Evolutionary conservation across 768 basidiomycete species (phyloP).

Genomic region (Mycena rebaudengoi): DNA sequence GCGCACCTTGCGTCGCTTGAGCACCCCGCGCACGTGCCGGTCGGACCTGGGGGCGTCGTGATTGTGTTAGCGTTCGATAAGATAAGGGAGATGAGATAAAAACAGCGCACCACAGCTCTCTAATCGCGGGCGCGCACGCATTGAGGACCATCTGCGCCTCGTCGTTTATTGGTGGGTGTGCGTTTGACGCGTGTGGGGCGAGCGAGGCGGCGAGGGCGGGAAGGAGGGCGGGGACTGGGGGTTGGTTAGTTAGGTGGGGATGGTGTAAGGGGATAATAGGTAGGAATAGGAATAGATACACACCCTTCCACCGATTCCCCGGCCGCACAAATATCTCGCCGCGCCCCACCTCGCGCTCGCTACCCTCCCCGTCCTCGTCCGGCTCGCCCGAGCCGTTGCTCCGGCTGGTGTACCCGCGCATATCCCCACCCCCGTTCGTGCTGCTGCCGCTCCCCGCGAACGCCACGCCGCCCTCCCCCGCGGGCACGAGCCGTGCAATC

Average conservation of each 20-base stretch:
- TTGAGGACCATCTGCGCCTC: conserved; percentile 69
- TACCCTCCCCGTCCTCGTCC: background rate
- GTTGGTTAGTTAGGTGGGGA: background rate
- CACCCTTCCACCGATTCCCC: conserved; percentile 72
- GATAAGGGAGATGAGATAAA: too few species aligned
- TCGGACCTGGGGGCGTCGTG: too few species aligned
- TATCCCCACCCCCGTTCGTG: background rate
- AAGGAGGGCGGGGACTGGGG: background rate
- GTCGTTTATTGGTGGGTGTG: conserved; percentile 39
- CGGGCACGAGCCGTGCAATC: conserved; percentile 73
- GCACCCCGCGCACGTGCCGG: conserved; percentile 60
- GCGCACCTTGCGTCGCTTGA: conserved; percentile 65
- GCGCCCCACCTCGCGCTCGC: background rate
- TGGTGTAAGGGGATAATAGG: background rate
- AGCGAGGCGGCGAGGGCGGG: background rate
- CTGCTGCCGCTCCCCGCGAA: conserved; percentile 32
- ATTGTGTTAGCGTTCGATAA: too few species aligned
- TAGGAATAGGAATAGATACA: conserved; percentile 26
- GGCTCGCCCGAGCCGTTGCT: background rate
- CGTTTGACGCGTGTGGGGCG: background rate
- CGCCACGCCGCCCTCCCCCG: conserved; percentile 67
- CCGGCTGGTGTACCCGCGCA: background rate
- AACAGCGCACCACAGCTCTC: conserved; percentile 76
- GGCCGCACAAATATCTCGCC: conserved; percentile 73
- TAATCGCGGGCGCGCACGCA: conserved; percentile 70